Base-by-base conservation (phyloP, 1,139 yeast species). In the Taphrina communis region DNA sequence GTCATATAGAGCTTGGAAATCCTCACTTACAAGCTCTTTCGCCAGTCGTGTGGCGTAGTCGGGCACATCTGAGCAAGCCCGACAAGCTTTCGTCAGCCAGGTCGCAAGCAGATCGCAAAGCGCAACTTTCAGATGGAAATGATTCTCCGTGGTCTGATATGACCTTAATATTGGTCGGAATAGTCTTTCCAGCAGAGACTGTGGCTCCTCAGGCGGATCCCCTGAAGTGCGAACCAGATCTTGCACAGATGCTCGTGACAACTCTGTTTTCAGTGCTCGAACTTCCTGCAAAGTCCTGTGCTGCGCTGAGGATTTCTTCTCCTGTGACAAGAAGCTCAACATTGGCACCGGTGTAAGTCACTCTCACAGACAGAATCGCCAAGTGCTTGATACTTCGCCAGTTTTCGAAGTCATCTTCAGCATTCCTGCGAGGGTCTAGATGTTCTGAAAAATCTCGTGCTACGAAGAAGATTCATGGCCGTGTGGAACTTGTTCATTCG, bases 21-120 rank as follows among this genome's bases (percentile, higher is more conserved):
- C 56, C 31, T 42, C 21, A 17, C 25, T n/a, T 14, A 11, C 25
- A 19, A 39, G 31, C 52, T 44, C 38, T 11, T 12, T 12, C 25
- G 44, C 7, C 25, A 51, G 19, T 39, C 21, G 14, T 17, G 50
- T 14, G 36, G 21, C 38, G 50, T 14, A 7, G 6, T 19, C 17
- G n/a, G 50, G 46, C 7, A 6, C 14, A 12, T 56, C 60, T n/a
- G 60, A 39, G 41, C 60, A 56, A 8, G 52, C 60, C 19, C 53
- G 44, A 19, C 48, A 42, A 11, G 67, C 61, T 38, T 46, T 53
- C 11, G 67, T 31, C 11, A 63, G 48, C 67, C 67, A 63, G 8
- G 67, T 63, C 44, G 67, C 55, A 36, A 63, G 55, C 38, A 44
- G 31, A 25, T 63, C 67, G 36, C 59, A 44, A 46, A 44, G 42